Base-by-base conservation (phyloP, 768 basidiomycete genomes). In the Lentinula guzmanii region DNA sequence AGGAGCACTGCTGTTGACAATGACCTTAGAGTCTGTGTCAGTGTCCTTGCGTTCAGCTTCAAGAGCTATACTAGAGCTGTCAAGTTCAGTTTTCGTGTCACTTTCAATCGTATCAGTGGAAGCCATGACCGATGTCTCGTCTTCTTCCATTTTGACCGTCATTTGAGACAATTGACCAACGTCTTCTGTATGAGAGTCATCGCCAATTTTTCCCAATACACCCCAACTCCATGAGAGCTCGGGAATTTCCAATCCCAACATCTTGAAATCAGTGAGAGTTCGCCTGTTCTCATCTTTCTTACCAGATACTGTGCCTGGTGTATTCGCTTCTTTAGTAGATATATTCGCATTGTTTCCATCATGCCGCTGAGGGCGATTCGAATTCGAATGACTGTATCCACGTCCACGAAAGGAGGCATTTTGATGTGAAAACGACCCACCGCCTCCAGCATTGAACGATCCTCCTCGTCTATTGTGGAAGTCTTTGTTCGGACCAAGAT, bases 231-330 rank as follows among this genome's bases (percentile, higher is more conserved):
- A 98, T 66, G 76, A 78, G 62, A 97, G 77, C 66, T 89, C 87
- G 67, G 80, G 85, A 66, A 97, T 89, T 71, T 91, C 86, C 66
- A 98, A 80, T 31, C 91, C 95, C 69, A 95, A 80, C 71, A 99
- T 94, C 77, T 96, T 93, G 84, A 99, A 99, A 77, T 98, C 96
- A 41, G 95, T 98, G 67, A 99, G 86, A 34, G 95, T 97, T 68
- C 93, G 86, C 69, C 89, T 85, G 71, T 90, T 89, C 73, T 93
- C 91, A 70, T 92, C 90, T 74, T 89, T 90, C 82, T 91, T 91
- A 81, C 87, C 86, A 61, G 76, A 76, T 70, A 79, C 76, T n/a
- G 61, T 45, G 45, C 70, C 66, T 67, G 79, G 76, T 63, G 79
- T 74, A 42, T 77, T 71, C 16, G 58, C 11, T 15, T 60, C 59